Evolutionary conservation across 768 basidiomycete genomes (phyloP).

Genomic region (Leccinum boreale): DNA sequence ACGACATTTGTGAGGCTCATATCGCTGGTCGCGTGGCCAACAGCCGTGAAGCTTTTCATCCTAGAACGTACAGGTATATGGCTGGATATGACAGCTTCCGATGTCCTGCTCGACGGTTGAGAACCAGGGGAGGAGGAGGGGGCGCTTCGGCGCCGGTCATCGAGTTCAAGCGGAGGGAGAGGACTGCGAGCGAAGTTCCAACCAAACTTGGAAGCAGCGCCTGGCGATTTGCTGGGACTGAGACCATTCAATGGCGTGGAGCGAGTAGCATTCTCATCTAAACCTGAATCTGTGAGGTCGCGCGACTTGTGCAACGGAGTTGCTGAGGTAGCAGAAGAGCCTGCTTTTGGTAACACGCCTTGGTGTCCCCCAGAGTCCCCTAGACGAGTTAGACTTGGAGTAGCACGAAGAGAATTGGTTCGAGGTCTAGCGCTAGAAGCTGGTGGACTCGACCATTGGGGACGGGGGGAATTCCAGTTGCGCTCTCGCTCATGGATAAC

Average conservation of each 20-base stretch:
- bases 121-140: constrained; percentile 27
- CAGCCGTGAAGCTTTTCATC: constrained; percentile 27
- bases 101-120: constrained; percentile 24
- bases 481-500: constrained; percentile 53
- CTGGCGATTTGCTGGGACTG: constrained; percentile 19
- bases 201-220: constrained; percentile 31
- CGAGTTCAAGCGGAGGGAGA: constrained; percentile 41
- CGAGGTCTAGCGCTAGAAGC: constrained; percentile 3
- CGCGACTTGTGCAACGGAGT: background rate
- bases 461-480: constrained; percentile 70
- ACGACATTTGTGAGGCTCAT: constrained; percentile 23
- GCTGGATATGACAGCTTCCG: constrained; percentile 30
- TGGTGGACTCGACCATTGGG: constrained; percentile 44
- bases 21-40: constrained; percentile 16
- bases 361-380: constrained; percentile 10
- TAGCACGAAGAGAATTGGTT: constrained; percentile 15
- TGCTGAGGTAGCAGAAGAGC: background rate
- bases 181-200: constrained; percentile 39
- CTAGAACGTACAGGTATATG: constrained; percentile 46
- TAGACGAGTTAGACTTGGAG: constrained; percentile 17
- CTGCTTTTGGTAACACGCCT: background rate
- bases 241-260: background rate
- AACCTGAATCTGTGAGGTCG: background rate
- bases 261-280: background rate
- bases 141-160: constrained; percentile 19